Conservation (phyloP, 2,329 filamentous ascomycete species). For the Fusarium irregulare region DNA sequence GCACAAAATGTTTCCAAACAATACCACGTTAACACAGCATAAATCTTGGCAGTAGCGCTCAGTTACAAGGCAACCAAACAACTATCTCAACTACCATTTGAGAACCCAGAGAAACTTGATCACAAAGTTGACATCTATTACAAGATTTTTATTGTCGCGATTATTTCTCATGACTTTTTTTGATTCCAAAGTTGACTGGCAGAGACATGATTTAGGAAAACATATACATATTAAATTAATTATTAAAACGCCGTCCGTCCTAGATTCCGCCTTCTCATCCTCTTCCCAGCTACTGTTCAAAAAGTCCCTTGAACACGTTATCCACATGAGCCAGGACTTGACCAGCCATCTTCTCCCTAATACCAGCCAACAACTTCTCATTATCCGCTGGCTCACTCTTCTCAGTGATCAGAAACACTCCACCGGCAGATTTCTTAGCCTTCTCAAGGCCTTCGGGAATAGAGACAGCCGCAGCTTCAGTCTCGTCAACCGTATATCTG, state of each 20-base stretch:
- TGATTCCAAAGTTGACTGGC: not conserved
- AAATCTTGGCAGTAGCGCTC: too few relatives aligned
- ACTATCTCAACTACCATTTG: too few relatives aligned
- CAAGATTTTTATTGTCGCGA: not conserved
- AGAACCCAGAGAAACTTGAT: too few relatives aligned
- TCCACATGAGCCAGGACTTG: constrained; percentile 16
- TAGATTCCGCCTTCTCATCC: not conserved
- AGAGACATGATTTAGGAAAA: not conserved
- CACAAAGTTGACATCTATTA: too few relatives aligned
- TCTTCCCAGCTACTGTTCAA: not conserved
- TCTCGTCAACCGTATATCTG: constrained; percentile 24
- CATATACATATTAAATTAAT: not conserved
- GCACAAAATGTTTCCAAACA: too few relatives aligned
- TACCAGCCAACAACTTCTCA: constrained; percentile 24
- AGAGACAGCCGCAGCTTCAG: not conserved
- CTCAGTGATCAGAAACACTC: constrained; percentile 24
- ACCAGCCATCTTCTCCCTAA: not conserved
- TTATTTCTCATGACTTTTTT: not conserved
- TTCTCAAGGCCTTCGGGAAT: constrained; percentile 1
- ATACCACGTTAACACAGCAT: too few relatives aligned
- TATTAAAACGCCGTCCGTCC: not conserved
- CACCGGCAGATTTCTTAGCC: not conserved
- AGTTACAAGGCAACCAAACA: too few relatives aligned
- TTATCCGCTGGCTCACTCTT: constrained; percentile 34
- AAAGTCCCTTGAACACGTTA: not conserved